Conservation (phyloP, 192 early-diverging fungal species). For the Mortierella claussenii region DNA sequence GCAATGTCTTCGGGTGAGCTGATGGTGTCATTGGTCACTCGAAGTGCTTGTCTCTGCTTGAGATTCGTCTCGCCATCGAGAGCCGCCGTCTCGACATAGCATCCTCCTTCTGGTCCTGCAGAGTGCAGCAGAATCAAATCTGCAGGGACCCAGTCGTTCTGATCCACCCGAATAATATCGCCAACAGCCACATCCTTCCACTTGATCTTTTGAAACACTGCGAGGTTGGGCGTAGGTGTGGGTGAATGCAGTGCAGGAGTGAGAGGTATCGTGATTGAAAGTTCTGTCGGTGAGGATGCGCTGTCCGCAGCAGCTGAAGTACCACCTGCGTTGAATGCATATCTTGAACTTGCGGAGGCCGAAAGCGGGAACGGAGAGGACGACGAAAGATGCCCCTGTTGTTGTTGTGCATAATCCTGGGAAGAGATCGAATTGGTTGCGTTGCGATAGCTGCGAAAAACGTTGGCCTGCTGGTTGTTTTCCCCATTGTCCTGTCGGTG, state of each 20-base stretch:
- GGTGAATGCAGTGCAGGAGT: constrained; percentile 22
- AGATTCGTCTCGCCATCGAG: constrained; percentile 93
- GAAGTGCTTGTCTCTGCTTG: constrained; percentile 82
- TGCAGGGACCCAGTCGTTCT: constrained; percentile 85
- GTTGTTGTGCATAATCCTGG: constrained; percentile 33
- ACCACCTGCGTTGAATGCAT: no score
- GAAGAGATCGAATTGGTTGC: constrained; percentile 60
- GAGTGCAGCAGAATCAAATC: constrained; percentile 81
- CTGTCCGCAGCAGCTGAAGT: constrained; percentile 24
- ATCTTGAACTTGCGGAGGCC: constrained; percentile 51
- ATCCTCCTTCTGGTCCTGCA: constrained; percentile 76
- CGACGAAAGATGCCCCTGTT: constrained; percentile 53
- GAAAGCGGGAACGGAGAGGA: constrained; percentile 56
- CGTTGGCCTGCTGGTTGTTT: constrained; percentile 68
- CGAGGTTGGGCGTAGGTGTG: constrained; percentile 23
- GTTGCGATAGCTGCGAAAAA: constrained; percentile 62
- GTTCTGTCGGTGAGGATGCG: constrained; percentile 13
- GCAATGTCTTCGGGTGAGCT: constrained; percentile 59
- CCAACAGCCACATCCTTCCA: constrained; percentile 81
- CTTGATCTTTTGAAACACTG: constrained; percentile 55
- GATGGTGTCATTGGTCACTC: constrained; percentile 63
- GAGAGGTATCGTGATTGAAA: constrained; percentile 47
- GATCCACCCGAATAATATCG: constrained; percentile 78
- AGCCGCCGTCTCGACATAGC: constrained; percentile 88
- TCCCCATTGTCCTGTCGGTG: constrained; percentile 73